Conservation (phyloP, 129 eudicot species). For the Saposhnikovia divaricata region DNA sequence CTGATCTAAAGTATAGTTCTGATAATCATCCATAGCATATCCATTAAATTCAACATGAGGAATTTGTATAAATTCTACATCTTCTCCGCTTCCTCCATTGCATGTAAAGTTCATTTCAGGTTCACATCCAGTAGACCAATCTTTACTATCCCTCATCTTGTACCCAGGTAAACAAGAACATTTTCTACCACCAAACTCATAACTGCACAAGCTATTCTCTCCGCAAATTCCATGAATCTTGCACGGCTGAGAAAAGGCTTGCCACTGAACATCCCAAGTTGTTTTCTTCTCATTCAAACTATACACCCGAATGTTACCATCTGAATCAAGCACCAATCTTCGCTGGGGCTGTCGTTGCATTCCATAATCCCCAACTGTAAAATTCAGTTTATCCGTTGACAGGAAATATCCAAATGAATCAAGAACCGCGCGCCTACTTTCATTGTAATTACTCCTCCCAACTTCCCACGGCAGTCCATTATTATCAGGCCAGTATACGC, state of each 20-base stretch:
- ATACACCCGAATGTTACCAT: slow-evolving; percentile 8
- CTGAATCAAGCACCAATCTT: slow-evolving; percentile 16
- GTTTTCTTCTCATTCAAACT: neutral
- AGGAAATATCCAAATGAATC: slow-evolving; percentile 23
- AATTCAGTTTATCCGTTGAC: slow-evolving; percentile 27
- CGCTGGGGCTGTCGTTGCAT: slow-evolving; percentile 12
- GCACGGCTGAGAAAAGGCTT: slow-evolving; percentile 9
- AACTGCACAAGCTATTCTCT: neutral
- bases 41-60: slow-evolving; percentile 7
- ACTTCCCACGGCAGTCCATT: neutral
- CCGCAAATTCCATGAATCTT: slow-evolving; percentile 9
- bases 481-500: slow-evolving; percentile 16
- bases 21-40: slow-evolving; percentile 1
- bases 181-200: neutral
- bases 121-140: slow-evolving; percentile 7
- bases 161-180: slow-evolving; percentile 10
- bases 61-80: neutral
- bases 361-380: slow-evolving; percentile 25
- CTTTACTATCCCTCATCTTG: neutral
- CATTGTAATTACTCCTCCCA: slow-evolving; percentile 5
- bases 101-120: neutral
- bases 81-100: neutral
- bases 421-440: neutral
- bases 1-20: slow-evolving; percentile 4
- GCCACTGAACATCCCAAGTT: slow-evolving; percentile 10